These are phyloP conservation scores for Astrephomene gubernaculifera DNA, from an alignment of 139 green algal genomes.

Conservation along the genomic window DNA sequence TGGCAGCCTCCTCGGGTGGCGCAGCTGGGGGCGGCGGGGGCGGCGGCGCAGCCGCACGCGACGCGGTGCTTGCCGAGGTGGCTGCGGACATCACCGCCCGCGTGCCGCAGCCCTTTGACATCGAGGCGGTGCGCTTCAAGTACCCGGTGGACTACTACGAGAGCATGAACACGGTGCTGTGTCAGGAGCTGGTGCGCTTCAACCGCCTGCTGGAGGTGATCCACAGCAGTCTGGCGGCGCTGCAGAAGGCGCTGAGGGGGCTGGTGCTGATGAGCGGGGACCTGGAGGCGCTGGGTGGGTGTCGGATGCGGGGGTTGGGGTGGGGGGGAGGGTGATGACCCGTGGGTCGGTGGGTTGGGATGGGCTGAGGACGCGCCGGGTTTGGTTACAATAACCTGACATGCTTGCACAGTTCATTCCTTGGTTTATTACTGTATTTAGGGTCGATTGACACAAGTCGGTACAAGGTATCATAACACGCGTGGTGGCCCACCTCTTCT, in stretches of 20 bases:
- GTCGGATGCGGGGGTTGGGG: background rate
- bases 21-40: conserved; percentile 32
- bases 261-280: conserved; percentile 81
- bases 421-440: too few species aligned
- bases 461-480: too few species aligned
- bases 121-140: conserved; percentile 74
- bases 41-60: conserved; percentile 57
- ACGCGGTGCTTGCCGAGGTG: conserved; percentile 70
- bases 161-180: conserved; percentile 87
- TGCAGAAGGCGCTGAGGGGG: conserved; percentile 61
- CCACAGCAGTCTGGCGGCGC: conserved; percentile 54
- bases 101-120: conserved; percentile 75
- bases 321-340: too few species aligned
- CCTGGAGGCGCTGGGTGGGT: conserved; percentile 67
- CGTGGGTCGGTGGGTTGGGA: too few species aligned
- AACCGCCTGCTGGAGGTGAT: conserved; percentile 74
- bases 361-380: too few species aligned
- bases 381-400: too few species aligned
- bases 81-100: conserved; percentile 69
- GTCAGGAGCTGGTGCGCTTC: conserved; percentile 85
- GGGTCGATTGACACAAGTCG: too few species aligned
- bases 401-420: too few species aligned
- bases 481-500: too few species aligned
- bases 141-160: conserved; percentile 87
- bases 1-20: conserved; percentile 57